Evolutionary conservation across 2,329 filamentous ascomycete genomes (phyloP), one percentile per base, ranked within the genome.

Genomic region (Proliferodiscus dingleyae): DNA sequence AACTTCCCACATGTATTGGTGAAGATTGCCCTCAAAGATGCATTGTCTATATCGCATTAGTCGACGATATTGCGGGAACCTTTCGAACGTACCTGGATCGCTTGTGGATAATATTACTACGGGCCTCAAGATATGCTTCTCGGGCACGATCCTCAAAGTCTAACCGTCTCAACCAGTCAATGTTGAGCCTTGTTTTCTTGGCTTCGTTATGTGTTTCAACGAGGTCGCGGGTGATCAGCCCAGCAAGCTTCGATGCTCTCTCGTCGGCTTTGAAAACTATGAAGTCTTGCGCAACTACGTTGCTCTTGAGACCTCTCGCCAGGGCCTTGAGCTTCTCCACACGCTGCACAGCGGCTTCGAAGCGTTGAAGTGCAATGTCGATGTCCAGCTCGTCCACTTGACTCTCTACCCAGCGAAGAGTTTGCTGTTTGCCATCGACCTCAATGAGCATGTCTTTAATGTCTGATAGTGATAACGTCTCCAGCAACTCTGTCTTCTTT

Each of bases 351-450:
- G 93, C 87, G 16, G 83, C 78, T 58, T 96, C 89, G 54, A 95
- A 93, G 33, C 80, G 78, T 63, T 97, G 91, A 41, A 96, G 75
- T 0, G 93, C 91, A 59, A 98, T 90, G 58, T 95, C 85, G 58
- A 97, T 97, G 61, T 98, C 93, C 5, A 98, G 78, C 61, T 95
- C 89, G 62, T 98, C 93, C 65, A 98, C 87, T 67, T 97, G 89
- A 42, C 83, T 81, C 64, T 98, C 93, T 0, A 98, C 89, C 89
- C 89, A 96, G 43, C 91, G 86, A 37, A 98, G 76, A 63, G 93
- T 96, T 63, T 97, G 89, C 65, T 96, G 90, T 60, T 95, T 95
- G 39, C 93, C 93, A 60, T 97, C 93, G 11, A 95, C 88, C 59
- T 98, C 93, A 55, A 98, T 90, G 45, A 95, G 78, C 69, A 95